Base-by-base conservation (phyloP, 257 asterid genomes). In the Gardenia jasminoides region DNA sequence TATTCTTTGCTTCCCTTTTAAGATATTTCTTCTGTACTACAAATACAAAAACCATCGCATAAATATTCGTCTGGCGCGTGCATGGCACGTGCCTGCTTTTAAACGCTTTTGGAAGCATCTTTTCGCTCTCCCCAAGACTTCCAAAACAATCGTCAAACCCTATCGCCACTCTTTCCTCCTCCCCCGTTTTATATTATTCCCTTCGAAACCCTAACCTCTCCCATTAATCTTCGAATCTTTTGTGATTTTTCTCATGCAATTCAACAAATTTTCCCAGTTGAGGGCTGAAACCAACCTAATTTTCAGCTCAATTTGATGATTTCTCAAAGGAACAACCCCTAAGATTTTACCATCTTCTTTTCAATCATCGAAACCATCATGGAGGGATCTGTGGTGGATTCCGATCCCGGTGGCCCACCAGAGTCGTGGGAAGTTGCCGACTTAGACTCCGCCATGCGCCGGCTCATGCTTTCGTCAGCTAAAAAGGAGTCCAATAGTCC, bases 381-480 rank as follows among this genome's bases (percentile, higher is more conserved):
- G 99, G 99, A 90, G 77, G 91, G 90, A 86, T 88, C 95, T 85
- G 86, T 84, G 84, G 84, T 85, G 76, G 76, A 89, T 80, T 97
- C 95, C 52, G 98, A 93, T 70, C 84, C 85, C 19, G 88, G 83
- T 46, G 87, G 82, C 76, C 87, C 89, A 30, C 97, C 98, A 77
- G 99, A 96, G 89, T 96, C 99, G 59, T 96, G 98, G 99, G 99
- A 96, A 93, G 96, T 89, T 36, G 99, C 97, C 70, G 98, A 96
- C 85, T 91, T 94, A 72, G 99, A 94, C 74, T 91, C 93, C 79
- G 94, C 92, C 82, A 82, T 96, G 95, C 87, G 91, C 73, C 92
- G 89, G 67, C 92, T 96, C 84, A 85, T 96, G 93, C 92, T 92
- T 69, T 79, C 87, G 6, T 88, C 97, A 8, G 67, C 96, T 19